Base-by-base conservation (phyloP, 306 rosid genomes). In the Herpetospermum pedunculosum region DNA sequence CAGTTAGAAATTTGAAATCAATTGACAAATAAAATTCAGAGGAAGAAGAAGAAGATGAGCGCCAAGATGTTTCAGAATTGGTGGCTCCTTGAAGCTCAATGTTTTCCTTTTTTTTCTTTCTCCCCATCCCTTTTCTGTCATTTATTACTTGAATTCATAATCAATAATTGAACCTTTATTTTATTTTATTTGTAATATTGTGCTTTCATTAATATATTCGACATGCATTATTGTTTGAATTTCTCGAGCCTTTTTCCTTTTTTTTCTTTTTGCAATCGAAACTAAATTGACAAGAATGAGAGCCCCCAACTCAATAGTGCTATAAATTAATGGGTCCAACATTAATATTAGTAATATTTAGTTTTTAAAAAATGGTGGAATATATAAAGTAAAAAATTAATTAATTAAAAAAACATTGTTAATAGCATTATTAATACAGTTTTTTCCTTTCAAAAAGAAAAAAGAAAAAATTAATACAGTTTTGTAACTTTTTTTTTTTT, bases 21-120 rank as follows among this genome's bases (percentile, higher is more conserved):
- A 67, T 40, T 5, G 52, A 43, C 19, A 21, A 67, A 21, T 23
- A n/a, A n/a, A 21, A 18, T 41, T 37, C 52, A 37, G 49, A 67
- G 72, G 43, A 59, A 30, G 68, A 59, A 47, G 75, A 49, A 37
- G 32, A 65, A 65, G 49, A 38, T 19, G 4, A 13, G 16, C 34
- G 50, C n/a, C n/a, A n/a, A n/a, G n/a, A n/a, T n/a, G n/a, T n/a
- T 43, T 67, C 32, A 67, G 49, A 67, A 19, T 40, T 65, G 49
- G 34, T n/a, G 13, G 19, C 21, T 67, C 10, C 52, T 67, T 21
- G 72, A 67, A 67, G 72, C 52, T 67, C 72, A 67, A 67, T 21
- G 35, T 67, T 67, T 13, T 40, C 0, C n/a, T 13, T 13, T 13
- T 11, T 26, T 26, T 8, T 5, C 23, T 49, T 49, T n/a, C n/a